Conservation (phyloP, 2,329 filamentous ascomycete genomes). For the Trematosphaeria pertusa region DNA sequence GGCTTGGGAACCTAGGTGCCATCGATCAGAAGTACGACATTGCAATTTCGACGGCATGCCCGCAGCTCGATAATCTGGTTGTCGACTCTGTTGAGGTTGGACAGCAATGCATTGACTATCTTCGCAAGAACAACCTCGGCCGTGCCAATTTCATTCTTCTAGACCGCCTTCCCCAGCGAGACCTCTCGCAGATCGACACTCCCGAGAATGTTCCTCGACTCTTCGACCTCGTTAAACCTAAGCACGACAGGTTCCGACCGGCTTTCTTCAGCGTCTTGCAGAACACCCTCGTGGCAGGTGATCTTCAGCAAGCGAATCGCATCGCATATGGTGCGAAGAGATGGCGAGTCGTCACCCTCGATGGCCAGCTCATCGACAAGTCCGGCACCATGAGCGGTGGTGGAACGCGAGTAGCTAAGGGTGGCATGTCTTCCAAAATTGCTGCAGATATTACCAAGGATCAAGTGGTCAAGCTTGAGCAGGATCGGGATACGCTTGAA, state of each 20-base stretch:
- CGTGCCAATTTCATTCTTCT: constrained; percentile 97
- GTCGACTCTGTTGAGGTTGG: constrained; percentile 95
- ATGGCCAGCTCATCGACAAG: constrained; percentile 95
- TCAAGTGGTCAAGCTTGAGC: constrained; percentile 85
- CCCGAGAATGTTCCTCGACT: constrained; percentile 91
- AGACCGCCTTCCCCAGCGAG: constrained; percentile 80
- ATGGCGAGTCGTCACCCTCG: constrained; percentile 96
- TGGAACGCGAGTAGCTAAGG: constrained; percentile 86
- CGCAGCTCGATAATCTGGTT: constrained; percentile 91
- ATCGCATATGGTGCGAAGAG: constrained; percentile 93
- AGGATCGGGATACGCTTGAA: constrained; percentile 85
- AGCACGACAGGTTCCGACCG: constrained; percentile 83
- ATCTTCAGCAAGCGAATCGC: constrained; percentile 94
- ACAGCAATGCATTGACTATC: constrained; percentile 97
- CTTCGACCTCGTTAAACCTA: constrained; percentile 90
- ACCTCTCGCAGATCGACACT: constrained; percentile 81
- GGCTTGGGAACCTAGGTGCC: constrained; percentile 89
- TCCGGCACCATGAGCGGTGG: constrained; percentile 99
- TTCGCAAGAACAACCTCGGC: constrained; percentile 96
- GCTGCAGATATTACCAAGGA: constrained; percentile 87
- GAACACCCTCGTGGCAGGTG: constrained; percentile 90
- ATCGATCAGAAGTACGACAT: constrained; percentile 96
- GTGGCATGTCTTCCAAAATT: constrained; percentile 96
- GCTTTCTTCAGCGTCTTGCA: constrained; percentile 96
- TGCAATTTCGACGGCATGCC: constrained; percentile 96